Conservation (phyloP, 1,284 basidiomycete species). For the Trichosporon sp. region DNA sequence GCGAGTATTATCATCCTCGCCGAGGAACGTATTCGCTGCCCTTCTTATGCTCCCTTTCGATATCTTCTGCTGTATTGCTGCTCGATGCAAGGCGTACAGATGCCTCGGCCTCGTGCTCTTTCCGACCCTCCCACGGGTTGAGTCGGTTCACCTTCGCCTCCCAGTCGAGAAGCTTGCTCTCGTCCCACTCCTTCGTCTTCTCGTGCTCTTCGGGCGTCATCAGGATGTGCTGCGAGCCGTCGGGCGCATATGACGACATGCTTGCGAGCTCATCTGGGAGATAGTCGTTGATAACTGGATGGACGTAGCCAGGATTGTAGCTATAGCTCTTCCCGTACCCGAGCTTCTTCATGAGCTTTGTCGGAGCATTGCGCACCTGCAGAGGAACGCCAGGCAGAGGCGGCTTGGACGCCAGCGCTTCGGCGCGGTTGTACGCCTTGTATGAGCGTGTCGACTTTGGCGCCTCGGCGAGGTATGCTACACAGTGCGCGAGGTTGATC, state of each 20-base stretch:
- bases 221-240: slow-evolving; percentile 47
- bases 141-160: slow-evolving; percentile 62
- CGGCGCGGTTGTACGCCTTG: slow-evolving; percentile 68
- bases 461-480: slow-evolving; percentile 74
- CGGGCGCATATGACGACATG: slow-evolving; percentile 33
- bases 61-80: not conserved
- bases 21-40: not conserved
- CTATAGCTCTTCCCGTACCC: slow-evolving; percentile 67
- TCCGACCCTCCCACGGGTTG: slow-evolving; percentile 58
- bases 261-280: slow-evolving; percentile 48
- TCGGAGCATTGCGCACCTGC: slow-evolving; percentile 81
- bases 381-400: slow-evolving; percentile 57
- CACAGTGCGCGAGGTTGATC: slow-evolving; percentile 57
- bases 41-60: not conserved
- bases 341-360: slow-evolving; percentile 70
- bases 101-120: not conserved
- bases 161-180: slow-evolving; percentile 65
- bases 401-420: slow-evolving; percentile 55
- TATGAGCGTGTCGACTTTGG: slow-evolving; percentile 77
- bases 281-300: slow-evolving; percentile 64
- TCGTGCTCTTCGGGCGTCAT: slow-evolving; percentile 55
- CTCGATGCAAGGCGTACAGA: not conserved
- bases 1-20: not conserved
- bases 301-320: slow-evolving; percentile 73
- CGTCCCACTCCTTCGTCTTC: slow-evolving; percentile 64